Evolutionary conservation across 176 grass and related monocot species (phyloP).

Genomic region (Thinopyrum elongatum): DNA sequence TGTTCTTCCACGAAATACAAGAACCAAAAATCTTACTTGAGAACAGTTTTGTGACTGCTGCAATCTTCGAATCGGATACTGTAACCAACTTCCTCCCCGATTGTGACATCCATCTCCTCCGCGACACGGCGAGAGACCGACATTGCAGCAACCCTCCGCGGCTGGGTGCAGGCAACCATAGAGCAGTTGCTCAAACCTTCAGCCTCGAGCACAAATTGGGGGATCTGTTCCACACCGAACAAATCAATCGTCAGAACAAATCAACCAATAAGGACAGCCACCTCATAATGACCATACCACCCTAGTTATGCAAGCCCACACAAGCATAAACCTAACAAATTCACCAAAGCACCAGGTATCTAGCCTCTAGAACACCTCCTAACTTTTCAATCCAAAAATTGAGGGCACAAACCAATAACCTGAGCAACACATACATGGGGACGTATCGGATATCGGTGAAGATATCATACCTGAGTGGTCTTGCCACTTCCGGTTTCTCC

Average conservation of each 20-base stretch:
- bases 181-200: slow-evolving; percentile 62
- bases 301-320: background rate
- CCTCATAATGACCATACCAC: background rate
- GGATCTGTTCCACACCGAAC: slow-evolving; percentile 60
- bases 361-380: background rate
- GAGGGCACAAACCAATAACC: background rate
- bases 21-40: slow-evolving; percentile 74
- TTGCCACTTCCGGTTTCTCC: slow-evolving; percentile 99
- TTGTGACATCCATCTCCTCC: slow-evolving; percentile 97
- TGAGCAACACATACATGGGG: background rate
- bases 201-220: slow-evolving; percentile 88
- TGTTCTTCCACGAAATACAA: slow-evolving; percentile 23
- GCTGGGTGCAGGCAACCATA: slow-evolving; percentile 95
- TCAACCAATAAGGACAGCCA: background rate
- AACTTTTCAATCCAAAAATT: background rate
- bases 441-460: background rate
- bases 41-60: slow-evolving; percentile 91
- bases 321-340: background rate
- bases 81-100: slow-evolving; percentile 97
- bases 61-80: slow-evolving; percentile 98
- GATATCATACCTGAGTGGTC: slow-evolving; percentile 81
- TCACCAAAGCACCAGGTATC: background rate
- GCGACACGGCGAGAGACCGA: slow-evolving; percentile 94
- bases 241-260: slow-evolving; percentile 7
- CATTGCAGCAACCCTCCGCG: slow-evolving; percentile 87